Conservation (phyloP, 2,329 filamentous ascomycete species). For the Pseudomassariella vexata region DNA sequence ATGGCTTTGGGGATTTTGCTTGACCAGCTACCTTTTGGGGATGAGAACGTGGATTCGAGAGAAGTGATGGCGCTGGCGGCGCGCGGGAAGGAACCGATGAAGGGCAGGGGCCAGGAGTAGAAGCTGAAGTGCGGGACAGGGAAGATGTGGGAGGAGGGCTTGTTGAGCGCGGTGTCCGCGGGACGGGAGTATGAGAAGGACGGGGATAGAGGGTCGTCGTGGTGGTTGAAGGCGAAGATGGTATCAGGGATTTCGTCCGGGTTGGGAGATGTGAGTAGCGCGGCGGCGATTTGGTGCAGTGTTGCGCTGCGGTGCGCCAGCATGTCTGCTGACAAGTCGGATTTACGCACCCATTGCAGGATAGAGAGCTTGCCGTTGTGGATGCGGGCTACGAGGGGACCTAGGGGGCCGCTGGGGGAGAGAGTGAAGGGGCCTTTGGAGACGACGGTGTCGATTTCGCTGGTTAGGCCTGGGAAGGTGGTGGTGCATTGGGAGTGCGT, state of each 20-base stretch:
- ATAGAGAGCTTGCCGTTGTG: slow-evolving; percentile 39
- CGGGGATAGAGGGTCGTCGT: slow-evolving; percentile 39
- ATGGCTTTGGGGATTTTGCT: slow-evolving; percentile 36
- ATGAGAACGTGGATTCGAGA: slow-evolving; percentile 26
- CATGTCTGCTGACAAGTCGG: slow-evolving; percentile 38
- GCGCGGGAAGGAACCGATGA: slow-evolving; percentile 37
- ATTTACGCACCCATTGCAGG: slow-evolving; percentile 32
- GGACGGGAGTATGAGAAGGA: slow-evolving; percentile 48
- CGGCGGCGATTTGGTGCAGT: slow-evolving; percentile 47
- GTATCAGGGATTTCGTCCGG: slow-evolving; percentile 38
- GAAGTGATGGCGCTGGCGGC: slow-evolving; percentile 29
- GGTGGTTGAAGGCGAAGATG: slow-evolving; percentile 45
- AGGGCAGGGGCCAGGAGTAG: slow-evolving; percentile 47
- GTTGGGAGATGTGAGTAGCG: slow-evolving; percentile 42
- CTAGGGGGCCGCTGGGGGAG: slow-evolving; percentile 26
- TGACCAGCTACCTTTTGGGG: no score
- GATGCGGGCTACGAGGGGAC: slow-evolving; percentile 36
- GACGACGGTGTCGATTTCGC: slow-evolving; percentile 39
- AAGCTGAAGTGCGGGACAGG: slow-evolving; percentile 51
- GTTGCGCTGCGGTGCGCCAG: slow-evolving; percentile 42
- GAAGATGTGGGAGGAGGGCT: slow-evolving; percentile 31
- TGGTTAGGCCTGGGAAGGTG: slow-evolving; percentile 39
- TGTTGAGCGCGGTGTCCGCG: slow-evolving; percentile 27
- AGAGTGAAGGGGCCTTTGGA: slow-evolving; percentile 38
- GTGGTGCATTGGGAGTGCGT: slow-evolving; percentile 34